These are phyloP conservation scores for Kluyveromyces sp. DNA, from an alignment of 1,139 yeast species.

Conservation along the genomic window DNA sequence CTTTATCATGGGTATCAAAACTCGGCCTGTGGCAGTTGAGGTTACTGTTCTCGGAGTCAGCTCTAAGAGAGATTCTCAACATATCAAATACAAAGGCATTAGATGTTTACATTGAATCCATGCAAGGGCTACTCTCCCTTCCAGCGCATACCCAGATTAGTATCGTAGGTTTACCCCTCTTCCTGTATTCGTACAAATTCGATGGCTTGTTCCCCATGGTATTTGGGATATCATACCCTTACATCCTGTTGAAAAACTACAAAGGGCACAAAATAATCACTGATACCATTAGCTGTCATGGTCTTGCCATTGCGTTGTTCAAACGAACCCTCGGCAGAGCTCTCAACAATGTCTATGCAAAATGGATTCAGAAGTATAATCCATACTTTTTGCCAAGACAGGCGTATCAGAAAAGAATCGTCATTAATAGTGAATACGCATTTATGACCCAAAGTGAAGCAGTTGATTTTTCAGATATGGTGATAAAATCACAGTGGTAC, in stretches of 20 bases:
- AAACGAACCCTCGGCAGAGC: background rate
- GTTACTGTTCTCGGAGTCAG: constrained; percentile 29
- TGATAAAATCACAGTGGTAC: constrained; percentile 21
- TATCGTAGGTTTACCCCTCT: constrained; percentile 16
- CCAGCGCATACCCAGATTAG: constrained; percentile 16
- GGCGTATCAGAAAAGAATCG: background rate
- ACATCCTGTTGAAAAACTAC: background rate
- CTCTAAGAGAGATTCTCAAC: constrained; percentile 31
- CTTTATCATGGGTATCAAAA: constrained; percentile 17
- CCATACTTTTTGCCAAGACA: constrained; percentile 4
- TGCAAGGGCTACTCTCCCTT: constrained; percentile 17
- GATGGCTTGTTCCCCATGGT: background rate
- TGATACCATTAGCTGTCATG: constrained; percentile 1
- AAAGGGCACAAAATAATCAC: background rate
- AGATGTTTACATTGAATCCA: constrained; percentile 18
- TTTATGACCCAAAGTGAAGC: background rate
- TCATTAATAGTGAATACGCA: background rate
- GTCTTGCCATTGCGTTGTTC: background rate
- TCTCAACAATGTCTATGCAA: background rate
- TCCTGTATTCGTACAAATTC: constrained; percentile 13
- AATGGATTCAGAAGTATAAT: background rate
- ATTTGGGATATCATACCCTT: constrained; percentile 1
- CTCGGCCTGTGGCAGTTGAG: constrained; percentile 20
- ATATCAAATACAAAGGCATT: constrained; percentile 26
- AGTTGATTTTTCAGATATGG: constrained; percentile 15